Conservation (phyloP, 2,329 filamentous ascomycete genomes). For the Myrmaecium sp. region DNA sequence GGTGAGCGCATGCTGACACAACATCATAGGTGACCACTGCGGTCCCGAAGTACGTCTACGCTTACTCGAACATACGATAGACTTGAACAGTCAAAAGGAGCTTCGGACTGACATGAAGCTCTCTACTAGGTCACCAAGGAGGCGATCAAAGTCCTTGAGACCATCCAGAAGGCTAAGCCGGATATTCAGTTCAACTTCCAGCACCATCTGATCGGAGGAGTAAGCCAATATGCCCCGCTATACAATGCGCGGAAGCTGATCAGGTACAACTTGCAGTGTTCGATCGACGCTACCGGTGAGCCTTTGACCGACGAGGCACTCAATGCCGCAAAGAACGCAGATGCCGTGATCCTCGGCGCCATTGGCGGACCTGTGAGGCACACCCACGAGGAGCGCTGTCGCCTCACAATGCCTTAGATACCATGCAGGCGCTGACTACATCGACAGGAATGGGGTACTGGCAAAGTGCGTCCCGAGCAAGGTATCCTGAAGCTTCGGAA, state of each 20-base stretch:
- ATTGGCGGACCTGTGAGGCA: slow-evolving; percentile 67
- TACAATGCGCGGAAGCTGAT: slow-evolving; percentile 1
- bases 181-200: slow-evolving; percentile 75
- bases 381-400: too few species aligned
- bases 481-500: slow-evolving; percentile 82
- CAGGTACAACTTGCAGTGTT: slow-evolving; percentile 41
- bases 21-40: slow-evolving; percentile 21
- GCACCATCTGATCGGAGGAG: slow-evolving; percentile 79
- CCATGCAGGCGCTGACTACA: slow-evolving; percentile 5
- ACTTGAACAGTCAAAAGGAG: background rate
- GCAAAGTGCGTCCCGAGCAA: slow-evolving; percentile 75
- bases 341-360: slow-evolving; percentile 81
- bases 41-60: slow-evolving; percentile 21
- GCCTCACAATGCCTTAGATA: slow-evolving; percentile 1
- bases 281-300: slow-evolving; percentile 65
- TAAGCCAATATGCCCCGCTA: slow-evolving; percentile 32
- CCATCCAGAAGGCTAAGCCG: slow-evolving; percentile 55
- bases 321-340: slow-evolving; percentile 62
- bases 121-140: slow-evolving; percentile 57
- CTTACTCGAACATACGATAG: slow-evolving; percentile 9
- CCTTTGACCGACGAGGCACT: slow-evolving; percentile 75
- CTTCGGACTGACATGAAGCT: slow-evolving; percentile 4
- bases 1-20: slow-evolving; percentile 9
- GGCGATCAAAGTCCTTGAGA: slow-evolving; percentile 68
- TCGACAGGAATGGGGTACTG: slow-evolving; percentile 70